Conservation (phyloP, 1,284 basidiomycete genomes). For the Ceratobasidium papillatum region DNA sequence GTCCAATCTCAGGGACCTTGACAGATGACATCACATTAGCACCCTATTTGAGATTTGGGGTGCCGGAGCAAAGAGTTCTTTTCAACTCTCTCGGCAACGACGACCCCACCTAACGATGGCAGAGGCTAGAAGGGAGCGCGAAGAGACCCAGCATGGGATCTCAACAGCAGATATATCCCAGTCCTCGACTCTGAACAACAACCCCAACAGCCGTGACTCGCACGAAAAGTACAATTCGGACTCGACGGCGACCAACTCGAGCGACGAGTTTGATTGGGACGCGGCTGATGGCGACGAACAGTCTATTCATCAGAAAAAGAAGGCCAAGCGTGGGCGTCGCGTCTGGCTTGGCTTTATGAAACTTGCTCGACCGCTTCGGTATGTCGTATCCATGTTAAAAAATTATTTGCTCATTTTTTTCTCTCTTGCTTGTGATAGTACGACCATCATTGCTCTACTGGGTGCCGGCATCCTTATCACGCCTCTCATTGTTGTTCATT, state of each 20-base stretch:
- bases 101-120: slow-evolving; percentile 25
- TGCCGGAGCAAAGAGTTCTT: not conserved
- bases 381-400: slow-evolving; percentile 54
- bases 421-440: slow-evolving; percentile 41
- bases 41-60: slow-evolving; percentile 32
- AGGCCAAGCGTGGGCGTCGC: slow-evolving; percentile 60
- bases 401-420: slow-evolving; percentile 12
- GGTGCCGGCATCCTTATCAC: slow-evolving; percentile 71
- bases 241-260: slow-evolving; percentile 64
- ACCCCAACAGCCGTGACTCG: not conserved
- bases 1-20: slow-evolving; percentile 10
- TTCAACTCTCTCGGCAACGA: slow-evolving; percentile 18
- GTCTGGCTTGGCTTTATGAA: slow-evolving; percentile 73
- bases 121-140: slow-evolving; percentile 9
- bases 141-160: slow-evolving; percentile 26
- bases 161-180: slow-evolving; percentile 15
- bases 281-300: slow-evolving; percentile 60
- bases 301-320: slow-evolving; percentile 45
- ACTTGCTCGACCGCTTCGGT: slow-evolving; percentile 67
- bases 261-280: slow-evolving; percentile 80
- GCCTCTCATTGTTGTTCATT: slow-evolving; percentile 71
- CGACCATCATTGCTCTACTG: slow-evolving; percentile 55
- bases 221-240: slow-evolving; percentile 50
- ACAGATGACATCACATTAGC: slow-evolving; percentile 31
- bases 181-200: slow-evolving; percentile 21